Conservation (phyloP, 371 early-diverging fungal genomes). For the Syncephalastrum racemosum region DNA sequence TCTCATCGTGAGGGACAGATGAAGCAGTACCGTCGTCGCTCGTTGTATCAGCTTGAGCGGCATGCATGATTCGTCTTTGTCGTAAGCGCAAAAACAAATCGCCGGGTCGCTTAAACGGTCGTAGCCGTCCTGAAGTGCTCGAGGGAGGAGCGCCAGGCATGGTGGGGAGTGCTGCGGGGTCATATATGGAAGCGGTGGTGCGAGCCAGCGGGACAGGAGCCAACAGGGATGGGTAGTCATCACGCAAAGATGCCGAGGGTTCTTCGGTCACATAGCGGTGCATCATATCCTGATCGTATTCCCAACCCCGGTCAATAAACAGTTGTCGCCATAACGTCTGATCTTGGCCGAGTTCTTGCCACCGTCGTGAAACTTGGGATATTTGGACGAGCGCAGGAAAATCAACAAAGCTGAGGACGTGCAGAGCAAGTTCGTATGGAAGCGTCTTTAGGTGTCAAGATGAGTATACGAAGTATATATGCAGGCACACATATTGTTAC, state of each 20-base stretch:
- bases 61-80: slow-evolving; percentile 11
- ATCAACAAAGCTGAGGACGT: slow-evolving; percentile 61
- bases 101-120: slow-evolving; percentile 18
- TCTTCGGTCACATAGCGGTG: slow-evolving; percentile 34
- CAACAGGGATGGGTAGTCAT: slow-evolving; percentile 9
- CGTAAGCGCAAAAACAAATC: slow-evolving; percentile 24
- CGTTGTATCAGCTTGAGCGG: background rate
- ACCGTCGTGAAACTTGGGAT: slow-evolving; percentile 58
- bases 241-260: slow-evolving; percentile 3
- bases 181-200: slow-evolving; percentile 20
- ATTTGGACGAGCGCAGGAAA: slow-evolving; percentile 44
- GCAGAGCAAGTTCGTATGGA: slow-evolving; percentile 64
- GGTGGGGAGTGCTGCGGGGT: slow-evolving; percentile 21
- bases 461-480: slow-evolving; percentile 8
- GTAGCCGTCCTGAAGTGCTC: slow-evolving; percentile 11
- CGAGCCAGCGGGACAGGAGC: slow-evolving; percentile 27
- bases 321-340: slow-evolving; percentile 67
- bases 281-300: slow-evolving; percentile 46
- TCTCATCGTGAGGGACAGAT: no score
- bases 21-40: no score
- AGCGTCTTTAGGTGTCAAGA: slow-evolving; percentile 28
- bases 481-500: background rate
- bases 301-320: slow-evolving; percentile 54
- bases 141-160: slow-evolving; percentile 19
- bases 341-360: slow-evolving; percentile 62